Evolutionary conservation across 2,329 filamentous ascomycete genomes (phyloP), one percentile per base, ranked within the genome.

Genomic region (Ceratocystis diversiconidia): DNA sequence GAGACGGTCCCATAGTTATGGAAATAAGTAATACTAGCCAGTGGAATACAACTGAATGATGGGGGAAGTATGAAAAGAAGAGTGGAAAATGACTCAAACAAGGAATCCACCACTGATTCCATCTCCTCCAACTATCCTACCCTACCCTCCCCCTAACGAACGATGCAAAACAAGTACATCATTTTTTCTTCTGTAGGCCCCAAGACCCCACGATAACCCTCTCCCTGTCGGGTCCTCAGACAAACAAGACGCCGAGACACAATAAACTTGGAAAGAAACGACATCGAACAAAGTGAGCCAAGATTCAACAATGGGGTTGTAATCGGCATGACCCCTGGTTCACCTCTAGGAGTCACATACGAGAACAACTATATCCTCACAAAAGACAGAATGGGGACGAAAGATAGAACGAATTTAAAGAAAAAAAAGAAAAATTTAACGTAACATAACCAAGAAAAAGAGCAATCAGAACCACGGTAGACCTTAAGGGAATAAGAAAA

Each of bases 391-490:
- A 66, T 66, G 66, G 65, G 69, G 69, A 67, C 68, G 69, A 67
- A 70, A 65, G 64, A 71, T 69, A 64, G 69, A 65, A 62, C 59
- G 57, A 63, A 50, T 52, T 52, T 25, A 36, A 30, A 41, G 28
- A 46, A 62, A n/a, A 41, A 66, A 68, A 66, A 66, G 69, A 68
- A 70, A 68, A 69, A 67, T 69, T 66, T 68, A 67, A 68, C 67
- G 63, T 68, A 68, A 65, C 43, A 66, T 67, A 28, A 64, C 69
- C 68, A 67, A 50, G 62, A 65, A 67, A 69, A 22, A 41, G 36
- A 41, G 36, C 36, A 41, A 41, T 15, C 55, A 59, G 55, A 59
- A 59, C 55, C 55, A 19, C 55, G 17, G 28, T 17, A 36, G 55
- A 59, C 55, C 55, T 59, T 36, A 59, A 59, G 55, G 55, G 55